These are phyloP conservation scores for Mortierella sp. DNA, from an alignment of 371 early-diverging fungal genomes.

Conservation along the genomic window DNA sequence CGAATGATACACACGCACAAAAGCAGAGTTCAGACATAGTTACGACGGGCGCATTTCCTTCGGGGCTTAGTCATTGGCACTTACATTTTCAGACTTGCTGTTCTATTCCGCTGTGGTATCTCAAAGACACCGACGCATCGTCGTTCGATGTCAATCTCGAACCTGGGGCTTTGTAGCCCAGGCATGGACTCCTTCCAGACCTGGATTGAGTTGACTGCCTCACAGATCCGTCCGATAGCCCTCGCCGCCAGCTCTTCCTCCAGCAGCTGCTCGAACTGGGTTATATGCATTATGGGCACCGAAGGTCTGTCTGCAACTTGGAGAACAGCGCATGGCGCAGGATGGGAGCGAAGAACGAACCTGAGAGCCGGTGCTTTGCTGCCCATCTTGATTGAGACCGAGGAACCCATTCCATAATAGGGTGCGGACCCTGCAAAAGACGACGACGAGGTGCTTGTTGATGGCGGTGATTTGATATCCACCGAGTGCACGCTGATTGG, in stretches of 20 bases:
- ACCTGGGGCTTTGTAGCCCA: conserved; percentile 24
- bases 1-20: not conserved
- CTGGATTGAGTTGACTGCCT: conserved; percentile 37
- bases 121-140: conserved; percentile 50
- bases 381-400: conserved; percentile 40
- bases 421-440: not conserved
- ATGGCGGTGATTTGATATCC: conserved; percentile 28
- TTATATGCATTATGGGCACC: conserved; percentile 40
- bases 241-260: conserved; percentile 37
- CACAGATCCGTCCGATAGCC: conserved; percentile 39
- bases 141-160: conserved; percentile 47
- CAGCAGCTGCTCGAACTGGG: conserved; percentile 42
- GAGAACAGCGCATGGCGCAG: conserved; percentile 41
- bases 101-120: conserved; percentile 7
- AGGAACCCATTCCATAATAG: conserved; percentile 38
- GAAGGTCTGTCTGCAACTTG: conserved; percentile 44
- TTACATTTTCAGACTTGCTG: not conserved
- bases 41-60: no score
- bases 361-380: conserved; percentile 22
- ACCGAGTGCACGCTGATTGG: conserved; percentile 35
- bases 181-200: conserved; percentile 24
- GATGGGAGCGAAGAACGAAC: conserved; percentile 45
- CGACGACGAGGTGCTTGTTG: not conserved
- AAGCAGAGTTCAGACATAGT: not conserved
- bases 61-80: not conserved